A percentile compares a stretch with the other conserved stretches of the same genome.
phyloP scores from a whole-genome alignment of 257 asterid species.

The Marsdenia floribunda region DNA sequence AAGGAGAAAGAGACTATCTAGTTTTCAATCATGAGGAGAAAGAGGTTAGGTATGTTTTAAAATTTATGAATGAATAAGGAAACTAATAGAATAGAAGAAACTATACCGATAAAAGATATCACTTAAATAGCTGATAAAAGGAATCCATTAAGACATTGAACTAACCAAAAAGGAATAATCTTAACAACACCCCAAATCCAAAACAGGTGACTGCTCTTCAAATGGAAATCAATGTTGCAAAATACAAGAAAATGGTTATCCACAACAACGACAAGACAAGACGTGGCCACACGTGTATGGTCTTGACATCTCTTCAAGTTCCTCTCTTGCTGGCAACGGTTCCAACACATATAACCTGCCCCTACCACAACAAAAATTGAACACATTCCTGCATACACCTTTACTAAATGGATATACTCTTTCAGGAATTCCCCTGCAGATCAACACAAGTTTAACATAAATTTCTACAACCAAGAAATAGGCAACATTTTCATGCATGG shows the following conservation, averaged over 20 bases:
- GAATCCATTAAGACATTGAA: not conserved
- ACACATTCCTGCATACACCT: conserved; percentile 86
- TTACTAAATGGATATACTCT: conserved; percentile 82
- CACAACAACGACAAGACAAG: conserved; percentile 79
- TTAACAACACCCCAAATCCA: no score
- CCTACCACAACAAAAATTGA: conserved; percentile 52
- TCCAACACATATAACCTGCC: conserved; percentile 56
- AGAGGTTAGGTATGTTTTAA: no score
- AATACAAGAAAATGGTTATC: conserved; percentile 13
- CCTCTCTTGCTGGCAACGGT: conserved; percentile 56
- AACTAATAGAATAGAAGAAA: no score
- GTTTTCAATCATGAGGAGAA: no score
- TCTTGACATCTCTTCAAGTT: conserved; percentile 62
- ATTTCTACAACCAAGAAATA: not conserved
- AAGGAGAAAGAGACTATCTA: no score
- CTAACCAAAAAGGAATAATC: not conserved
- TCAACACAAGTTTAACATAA: conserved; percentile 13
- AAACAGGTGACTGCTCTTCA: not conserved
- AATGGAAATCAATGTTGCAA: not conserved
- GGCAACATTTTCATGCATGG: not conserved
- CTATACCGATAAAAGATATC: no score
- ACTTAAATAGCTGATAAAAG: not conserved
- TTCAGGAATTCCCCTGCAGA: conserved; percentile 74
- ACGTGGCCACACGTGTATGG: conserved; percentile 75
- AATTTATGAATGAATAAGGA: not conserved